A percentile compares a stretch with the other conserved stretches of the same genome.
These are phyloP conservation scores for Lycium ferocissimum DNA, from an alignment of 257 asterid species.

Conservation along the genomic window DNA sequence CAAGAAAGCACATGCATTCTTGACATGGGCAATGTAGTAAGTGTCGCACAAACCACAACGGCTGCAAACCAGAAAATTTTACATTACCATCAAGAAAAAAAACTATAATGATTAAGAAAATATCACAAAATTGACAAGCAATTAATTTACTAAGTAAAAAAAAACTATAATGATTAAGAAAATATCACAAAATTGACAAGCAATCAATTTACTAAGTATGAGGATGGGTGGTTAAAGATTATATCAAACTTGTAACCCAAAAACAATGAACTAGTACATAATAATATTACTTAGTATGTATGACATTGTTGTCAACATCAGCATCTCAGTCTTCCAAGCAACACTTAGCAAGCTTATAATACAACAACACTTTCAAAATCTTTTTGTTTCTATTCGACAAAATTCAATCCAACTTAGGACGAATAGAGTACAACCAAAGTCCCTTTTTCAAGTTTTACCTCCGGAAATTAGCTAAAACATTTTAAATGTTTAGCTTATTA, in stretches of 20 bases:
- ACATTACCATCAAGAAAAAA: not conserved
- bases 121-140: not conserved
- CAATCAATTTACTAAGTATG: not conserved
- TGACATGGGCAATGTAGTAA: slow-evolving; percentile 95
- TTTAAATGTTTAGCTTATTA: not conserved
- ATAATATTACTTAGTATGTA: not conserved
- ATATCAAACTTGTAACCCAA: not conserved
- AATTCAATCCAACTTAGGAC: not conserved
- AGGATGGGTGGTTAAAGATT: not conserved
- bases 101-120: not conserved
- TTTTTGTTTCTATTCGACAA: not conserved
- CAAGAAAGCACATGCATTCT: slow-evolving; percentile 91
- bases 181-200: slow-evolving; percentile 1
- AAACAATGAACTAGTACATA: not conserved
- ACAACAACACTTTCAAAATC: not conserved
- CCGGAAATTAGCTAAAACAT: not conserved
- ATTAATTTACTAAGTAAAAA: not conserved
- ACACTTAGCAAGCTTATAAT: not conserved
- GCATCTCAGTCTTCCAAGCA: not conserved
- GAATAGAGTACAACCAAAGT: not conserved
- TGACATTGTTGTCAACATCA: not conserved
- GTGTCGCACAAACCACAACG: slow-evolving; percentile 89
- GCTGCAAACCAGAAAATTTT: slow-evolving; percentile 54
- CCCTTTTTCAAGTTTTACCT: not conserved
- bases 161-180: not conserved